Conservation (phyloP, 164 flowering plant genomes). For the Euptelea pleiosperma region DNA sequence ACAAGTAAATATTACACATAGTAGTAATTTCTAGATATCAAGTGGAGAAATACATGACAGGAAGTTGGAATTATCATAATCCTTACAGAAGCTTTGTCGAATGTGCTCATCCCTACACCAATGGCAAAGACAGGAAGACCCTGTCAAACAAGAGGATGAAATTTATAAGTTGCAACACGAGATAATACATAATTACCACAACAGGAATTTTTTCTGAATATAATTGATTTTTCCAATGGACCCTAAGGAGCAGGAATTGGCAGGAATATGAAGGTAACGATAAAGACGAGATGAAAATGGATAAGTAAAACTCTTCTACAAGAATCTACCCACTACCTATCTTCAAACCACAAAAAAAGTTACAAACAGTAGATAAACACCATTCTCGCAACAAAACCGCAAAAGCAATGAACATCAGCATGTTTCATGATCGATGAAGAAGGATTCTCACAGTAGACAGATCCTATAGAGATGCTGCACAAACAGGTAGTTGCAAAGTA, state of each 20-base stretch:
- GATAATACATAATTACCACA: background rate
- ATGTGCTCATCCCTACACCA: constrained; percentile 91
- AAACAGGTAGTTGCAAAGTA: background rate
- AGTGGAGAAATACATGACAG: background rate
- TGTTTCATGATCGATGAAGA: too few relatives aligned
- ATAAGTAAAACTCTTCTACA: too few relatives aligned
- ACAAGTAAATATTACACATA: background rate
- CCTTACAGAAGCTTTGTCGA: constrained; percentile 94
- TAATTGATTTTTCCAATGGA: too few relatives aligned
- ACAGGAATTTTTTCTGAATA: background rate
- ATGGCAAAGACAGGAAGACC: constrained; percentile 91
- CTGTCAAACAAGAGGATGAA: constrained; percentile 31
- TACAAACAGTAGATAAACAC: background rate
- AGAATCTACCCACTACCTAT: background rate
- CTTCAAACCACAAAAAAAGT: background rate
- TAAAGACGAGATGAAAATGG: too few relatives aligned
- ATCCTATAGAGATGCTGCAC: background rate
- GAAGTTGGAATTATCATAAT: constrained; percentile 2
- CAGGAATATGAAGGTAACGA: too few relatives aligned
- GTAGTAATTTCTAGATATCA: background rate
- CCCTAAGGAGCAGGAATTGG: too few relatives aligned
- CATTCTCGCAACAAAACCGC: background rate
- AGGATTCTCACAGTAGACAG: background rate
- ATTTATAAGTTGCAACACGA: background rate
- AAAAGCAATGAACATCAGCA: background rate